Evolutionary conservation across 371 early-diverging fungal genomes (phyloP), one percentile per base, ranked within the genome.

Genomic region (Mortierella sp.): DNA sequence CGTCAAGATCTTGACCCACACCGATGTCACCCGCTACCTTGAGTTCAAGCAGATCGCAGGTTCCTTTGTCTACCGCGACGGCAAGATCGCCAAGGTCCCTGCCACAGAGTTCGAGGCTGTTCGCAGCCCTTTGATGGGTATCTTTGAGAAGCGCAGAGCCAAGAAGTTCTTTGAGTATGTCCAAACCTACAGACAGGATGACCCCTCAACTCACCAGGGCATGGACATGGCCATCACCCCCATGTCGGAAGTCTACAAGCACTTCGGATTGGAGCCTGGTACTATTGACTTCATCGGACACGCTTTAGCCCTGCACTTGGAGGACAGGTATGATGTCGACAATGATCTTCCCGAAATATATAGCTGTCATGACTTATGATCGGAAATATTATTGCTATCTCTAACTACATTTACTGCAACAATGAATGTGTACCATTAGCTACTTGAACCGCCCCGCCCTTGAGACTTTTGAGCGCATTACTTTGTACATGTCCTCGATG

Each of bases 231-330:
- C 92, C 72, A 86, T 78, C 37, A 89, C 85, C 52, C 89, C 95
- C 32, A 99, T 99, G 98, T 73, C 85, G 28, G 92, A 93, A 18
- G 93, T 99, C 35, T 99, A 97, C 88, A 87, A 89, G 64, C 89
- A 96, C 73, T 99, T 99, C 84, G 94, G 96, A 22, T 90, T 99
- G 70, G 97, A 96, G 78, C 74, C 94, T 39, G 96, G 95, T 47
- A 96, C 99, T 52, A 95, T 96, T 83, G 99, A 98, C 78, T 98
- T 99, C 78, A 93, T 99, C 78, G 99, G 99, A 55, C 99, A 99
- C 86, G 97, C 99, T 58, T 91, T 99, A 88, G 99, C 99, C 9
- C 91, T 99, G 73, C 93, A 99, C 77, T 84, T 98, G 72, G 96
- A 99, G 86, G 99, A 99, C 64, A 69, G 66, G 81, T 79, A 75